Evolutionary conservation across 192 early-diverging fungal genomes (phyloP).

Genomic region (Spizellomyces sp.): DNA sequence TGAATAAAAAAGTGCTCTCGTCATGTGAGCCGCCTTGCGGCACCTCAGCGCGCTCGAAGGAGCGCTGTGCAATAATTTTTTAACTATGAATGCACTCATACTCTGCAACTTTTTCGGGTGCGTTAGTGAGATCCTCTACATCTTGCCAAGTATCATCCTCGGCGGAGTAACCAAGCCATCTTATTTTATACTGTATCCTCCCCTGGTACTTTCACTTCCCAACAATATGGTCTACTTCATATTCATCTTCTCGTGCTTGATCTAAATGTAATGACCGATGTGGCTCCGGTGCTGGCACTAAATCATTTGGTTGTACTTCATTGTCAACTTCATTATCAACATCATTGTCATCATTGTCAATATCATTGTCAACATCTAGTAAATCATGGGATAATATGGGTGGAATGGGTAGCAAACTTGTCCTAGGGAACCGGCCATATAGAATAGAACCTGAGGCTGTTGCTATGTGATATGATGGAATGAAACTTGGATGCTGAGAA

Average conservation of each 20-base stretch:
- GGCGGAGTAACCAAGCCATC: background rate
- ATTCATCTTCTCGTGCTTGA: background rate
- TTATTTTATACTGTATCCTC: background rate
- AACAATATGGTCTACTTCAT: slow-evolving; percentile 1
- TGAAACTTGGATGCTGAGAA: slow-evolving; percentile 5
- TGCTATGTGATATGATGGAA: background rate
- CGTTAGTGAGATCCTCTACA: background rate
- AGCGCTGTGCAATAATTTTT: too few species aligned
- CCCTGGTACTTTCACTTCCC: background rate
- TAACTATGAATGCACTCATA: too few species aligned
- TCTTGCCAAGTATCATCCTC: background rate
- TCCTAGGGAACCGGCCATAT: background rate
- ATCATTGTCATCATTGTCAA: too few species aligned
- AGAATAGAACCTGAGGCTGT: background rate
- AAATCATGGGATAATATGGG: background rate
- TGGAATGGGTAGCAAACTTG: background rate
- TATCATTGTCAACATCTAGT: too few species aligned
- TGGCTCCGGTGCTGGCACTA: too few species aligned
- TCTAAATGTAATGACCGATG: background rate
- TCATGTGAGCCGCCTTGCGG: too few species aligned
- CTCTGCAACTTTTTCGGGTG: too few species aligned
- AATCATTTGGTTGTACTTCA: too few species aligned
- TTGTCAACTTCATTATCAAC: too few species aligned
- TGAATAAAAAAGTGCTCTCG: too few species aligned
- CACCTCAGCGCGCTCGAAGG: too few species aligned